A percentile compares a stretch with the other conserved stretches of the same genome.
phyloP scores from a whole-genome alignment of 2,329 filamentous ascomycete genomes.

The Trichoderma semiorbis region DNA sequence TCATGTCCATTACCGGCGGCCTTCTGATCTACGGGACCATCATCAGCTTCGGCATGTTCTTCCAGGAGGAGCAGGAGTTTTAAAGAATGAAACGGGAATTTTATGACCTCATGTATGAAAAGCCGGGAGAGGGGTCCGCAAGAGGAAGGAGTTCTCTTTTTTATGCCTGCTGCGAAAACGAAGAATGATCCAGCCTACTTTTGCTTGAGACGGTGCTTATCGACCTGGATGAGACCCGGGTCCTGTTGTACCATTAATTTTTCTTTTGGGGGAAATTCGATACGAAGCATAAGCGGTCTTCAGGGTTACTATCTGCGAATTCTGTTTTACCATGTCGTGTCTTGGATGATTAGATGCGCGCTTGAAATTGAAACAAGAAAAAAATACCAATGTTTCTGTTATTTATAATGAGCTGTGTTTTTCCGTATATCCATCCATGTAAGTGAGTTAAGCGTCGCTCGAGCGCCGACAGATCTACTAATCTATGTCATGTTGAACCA shows the following conservation, averaged over 20 bases:
- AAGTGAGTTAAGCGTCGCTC: background rate
- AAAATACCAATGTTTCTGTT: background rate
- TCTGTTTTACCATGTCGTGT: background rate
- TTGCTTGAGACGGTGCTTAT: background rate
- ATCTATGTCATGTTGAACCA: slow-evolving; percentile 16
- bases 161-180: background rate
- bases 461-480: slow-evolving; percentile 1
- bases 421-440: background rate
- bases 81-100: slow-evolving; percentile 39
- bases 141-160: background rate
- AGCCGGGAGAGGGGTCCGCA: background rate
- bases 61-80: slow-evolving; percentile 96
- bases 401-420: background rate
- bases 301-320: slow-evolving; percentile 1
- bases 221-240: slow-evolving; percentile 1
- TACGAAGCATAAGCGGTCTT: slow-evolving; percentile 19
- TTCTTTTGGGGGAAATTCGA: background rate
- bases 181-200: background rate
- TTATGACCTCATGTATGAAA: background rate
- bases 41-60: slow-evolving; percentile 97
- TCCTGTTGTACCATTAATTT: slow-evolving; percentile 12
- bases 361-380: background rate
- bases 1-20: slow-evolving; percentile 92
- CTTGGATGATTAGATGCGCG: background rate
- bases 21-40: slow-evolving; percentile 96